Evolutionary conservation across 805 yeast species (phyloP), one percentile per base, ranked within the genome.

Genomic region (Candida broadrunensis): DNA sequence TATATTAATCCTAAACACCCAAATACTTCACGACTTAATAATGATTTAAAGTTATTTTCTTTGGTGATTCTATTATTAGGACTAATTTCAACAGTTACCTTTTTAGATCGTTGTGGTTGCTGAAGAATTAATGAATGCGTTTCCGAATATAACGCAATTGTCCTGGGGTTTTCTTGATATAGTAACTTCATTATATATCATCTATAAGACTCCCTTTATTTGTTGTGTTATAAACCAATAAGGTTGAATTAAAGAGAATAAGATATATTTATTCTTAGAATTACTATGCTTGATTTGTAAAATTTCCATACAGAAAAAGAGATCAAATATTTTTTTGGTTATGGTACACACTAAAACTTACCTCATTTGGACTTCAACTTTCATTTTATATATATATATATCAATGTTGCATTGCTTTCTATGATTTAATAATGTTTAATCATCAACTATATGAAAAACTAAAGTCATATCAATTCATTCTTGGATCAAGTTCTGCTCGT

Each of bases 401-500:
- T n/a, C n/a, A n/a, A n/a, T n/a, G n/a, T n/a, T n/a, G n/a, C n/a
- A n/a, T n/a, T n/a, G n/a, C n/a, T n/a, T n/a, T n/a, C n/a, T n/a
- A n/a, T n/a, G n/a, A n/a, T n/a, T n/a, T n/a, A n/a, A n/a, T n/a
- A n/a, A n/a, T n/a, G n/a, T n/a, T n/a, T n/a, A n/a, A n/a, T 17
- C 42, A 38, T 31, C 35, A 37, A n/a, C 15, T 47, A 23, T 39
- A 43, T 27, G 30, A 39, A 16, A 25, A 41, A 30, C 33, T 49
- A 3, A 16, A 23, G 8, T 24, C 35, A 3, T 39, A 26, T 46
- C 53, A 59, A 3, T 65, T 90, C 19, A 66, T 88, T 4, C 70
- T 91, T 5, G 97, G 96, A 0, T 88, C 96, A 2, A 75, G 85
- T 1, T 90, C 97, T 0, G 91, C 95, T 2, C 72, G 97, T 44